Percentiles rank a stretch among this genome's conserved stretches.
Conservation (phyloP, 202 grass and related monocot genomes). For the Hordeum pubiflorum region DNA sequence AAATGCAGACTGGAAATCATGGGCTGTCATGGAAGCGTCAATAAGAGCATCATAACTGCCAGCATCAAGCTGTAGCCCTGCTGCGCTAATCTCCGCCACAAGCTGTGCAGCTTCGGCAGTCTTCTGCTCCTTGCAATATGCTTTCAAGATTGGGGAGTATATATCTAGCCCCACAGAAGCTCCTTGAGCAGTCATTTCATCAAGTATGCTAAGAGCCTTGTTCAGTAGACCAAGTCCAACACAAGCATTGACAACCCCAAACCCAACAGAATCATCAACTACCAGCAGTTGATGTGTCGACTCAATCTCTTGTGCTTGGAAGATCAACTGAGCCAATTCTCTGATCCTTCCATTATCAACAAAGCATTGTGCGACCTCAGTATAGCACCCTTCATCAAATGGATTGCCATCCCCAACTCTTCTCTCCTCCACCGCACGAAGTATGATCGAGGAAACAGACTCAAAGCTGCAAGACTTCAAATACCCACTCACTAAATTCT, state of each 20-base stretch:
- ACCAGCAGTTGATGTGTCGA: slow-evolving; percentile 19
- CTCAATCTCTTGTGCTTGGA: slow-evolving; percentile 75
- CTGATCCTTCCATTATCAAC: slow-evolving; percentile 45
- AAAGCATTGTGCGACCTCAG: slow-evolving; percentile 52
- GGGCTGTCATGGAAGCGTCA: slow-evolving; percentile 85
- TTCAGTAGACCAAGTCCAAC: slow-evolving; percentile 64
- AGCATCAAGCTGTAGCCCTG: slow-evolving; percentile 65
- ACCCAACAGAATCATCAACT: slow-evolving; percentile 68
- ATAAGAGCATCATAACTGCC: slow-evolving; percentile 78
- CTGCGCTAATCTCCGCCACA: slow-evolving; percentile 70
- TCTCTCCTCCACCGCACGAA: slow-evolving; percentile 46
- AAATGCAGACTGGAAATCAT: slow-evolving; percentile 91
- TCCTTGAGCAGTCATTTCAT: slow-evolving; percentile 83
- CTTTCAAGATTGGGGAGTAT: slow-evolving; percentile 88
- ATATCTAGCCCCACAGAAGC: slow-evolving; percentile 66
- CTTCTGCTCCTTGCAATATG: slow-evolving; percentile 88
- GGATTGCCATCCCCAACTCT: slow-evolving; percentile 26
- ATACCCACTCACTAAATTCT: slow-evolving; percentile 71
- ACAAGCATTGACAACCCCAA: slow-evolving; percentile 81
- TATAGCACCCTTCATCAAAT: slow-evolving; percentile 52
- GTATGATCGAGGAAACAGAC: slow-evolving; percentile 49
- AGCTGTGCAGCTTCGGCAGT: slow-evolving; percentile 84
- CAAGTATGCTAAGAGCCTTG: slow-evolving; percentile 74
- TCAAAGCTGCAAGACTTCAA: slow-evolving; percentile 52
- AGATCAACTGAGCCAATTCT: slow-evolving; percentile 69